These are phyloP conservation scores for Tulasnella sp. DNA, from an alignment of 768 basidiomycete genomes.

Conservation along the genomic window DNA sequence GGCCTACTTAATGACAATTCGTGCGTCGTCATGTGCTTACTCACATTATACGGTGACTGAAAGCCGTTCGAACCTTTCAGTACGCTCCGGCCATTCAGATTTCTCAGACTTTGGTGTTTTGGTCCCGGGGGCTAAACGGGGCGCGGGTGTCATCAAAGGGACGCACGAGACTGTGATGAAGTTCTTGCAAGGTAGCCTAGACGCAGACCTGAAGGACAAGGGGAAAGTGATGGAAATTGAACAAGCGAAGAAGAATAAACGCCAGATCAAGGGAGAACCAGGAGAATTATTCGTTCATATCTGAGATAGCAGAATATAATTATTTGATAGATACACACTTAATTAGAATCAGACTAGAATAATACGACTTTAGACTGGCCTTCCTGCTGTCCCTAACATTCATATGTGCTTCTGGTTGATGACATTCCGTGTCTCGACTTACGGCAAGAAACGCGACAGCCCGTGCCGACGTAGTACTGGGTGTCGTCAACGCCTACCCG, in stretches of 20 bases:
- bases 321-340: not conserved
- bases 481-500: not conserved
- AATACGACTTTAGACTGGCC: not conserved
- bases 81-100: conserved; percentile 34
- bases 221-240: conserved; percentile 32
- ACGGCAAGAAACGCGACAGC: not conserved
- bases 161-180: conserved; percentile 32
- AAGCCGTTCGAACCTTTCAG: conserved; percentile 25
- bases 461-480: not conserved
- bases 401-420: not conserved
- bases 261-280: conserved; percentile 22
- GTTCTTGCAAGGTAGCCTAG: conserved; percentile 31
- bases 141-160: not conserved
- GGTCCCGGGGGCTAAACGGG: conserved; percentile 21
- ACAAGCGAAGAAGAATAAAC: conserved; percentile 24
- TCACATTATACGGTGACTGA: not conserved
- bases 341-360: not conserved
- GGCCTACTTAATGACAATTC: conserved; percentile 35
- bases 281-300: conserved; percentile 35
- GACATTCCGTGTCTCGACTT: not conserved
- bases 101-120: conserved; percentile 35
- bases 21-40: conserved; percentile 17
- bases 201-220: conserved; percentile 32
- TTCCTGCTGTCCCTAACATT: not conserved
- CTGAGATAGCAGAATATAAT: not conserved